phyloP scores from a whole-genome alignment of 2,329 filamentous ascomycete species.

The Raffaelea deltoideospora region DNA sequence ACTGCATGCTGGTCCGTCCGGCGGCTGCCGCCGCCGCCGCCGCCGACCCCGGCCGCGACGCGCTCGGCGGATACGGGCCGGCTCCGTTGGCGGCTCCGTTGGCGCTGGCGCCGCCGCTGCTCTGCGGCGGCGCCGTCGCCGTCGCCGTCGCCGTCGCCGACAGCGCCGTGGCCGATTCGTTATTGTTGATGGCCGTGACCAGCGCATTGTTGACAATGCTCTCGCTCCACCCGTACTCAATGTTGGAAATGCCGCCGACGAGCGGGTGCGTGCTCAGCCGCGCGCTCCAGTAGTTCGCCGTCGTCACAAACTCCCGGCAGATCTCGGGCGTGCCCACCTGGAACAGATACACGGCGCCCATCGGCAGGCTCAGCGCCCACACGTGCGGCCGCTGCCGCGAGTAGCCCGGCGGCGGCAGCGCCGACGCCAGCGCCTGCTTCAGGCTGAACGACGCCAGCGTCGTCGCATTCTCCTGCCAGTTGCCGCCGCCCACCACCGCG shows the following conservation, averaged over 20 bases:
- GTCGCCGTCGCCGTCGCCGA: neutral
- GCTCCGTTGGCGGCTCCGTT: slow-evolving; percentile 12
- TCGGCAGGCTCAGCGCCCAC: slow-evolving; percentile 84
- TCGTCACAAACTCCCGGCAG: slow-evolving; percentile 82
- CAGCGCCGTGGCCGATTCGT: slow-evolving; percentile 22
- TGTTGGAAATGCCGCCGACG: slow-evolving; percentile 84
- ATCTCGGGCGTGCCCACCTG: slow-evolving; percentile 93
- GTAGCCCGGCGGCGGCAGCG: slow-evolving; percentile 80
- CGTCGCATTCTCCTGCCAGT: slow-evolving; percentile 96
- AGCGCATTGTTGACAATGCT: slow-evolving; percentile 52
- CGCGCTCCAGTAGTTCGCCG: slow-evolving; percentile 96
- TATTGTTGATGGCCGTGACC: slow-evolving; percentile 36
- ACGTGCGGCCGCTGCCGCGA: slow-evolving; percentile 82
- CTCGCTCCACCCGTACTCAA: slow-evolving; percentile 95
- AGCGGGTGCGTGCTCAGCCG: slow-evolving; percentile 86
- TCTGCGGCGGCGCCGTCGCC: slow-evolving; percentile 9
- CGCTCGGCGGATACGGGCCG: slow-evolving; percentile 9
- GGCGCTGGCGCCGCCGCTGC: slow-evolving; percentile 4
- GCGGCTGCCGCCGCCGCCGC: slow-evolving; percentile 11
- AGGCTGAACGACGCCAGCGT: slow-evolving; percentile 76
- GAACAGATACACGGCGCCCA: slow-evolving; percentile 93
- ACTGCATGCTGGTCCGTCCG: slow-evolving; percentile 8
- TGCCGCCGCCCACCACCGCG: slow-evolving; percentile 76
- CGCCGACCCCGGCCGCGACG: slow-evolving; percentile 35
- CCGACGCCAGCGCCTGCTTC: slow-evolving; percentile 80